Evolutionary conservation across 768 basidiomycete species (phyloP).

Genomic region (Rhodotorula paludigena): DNA sequence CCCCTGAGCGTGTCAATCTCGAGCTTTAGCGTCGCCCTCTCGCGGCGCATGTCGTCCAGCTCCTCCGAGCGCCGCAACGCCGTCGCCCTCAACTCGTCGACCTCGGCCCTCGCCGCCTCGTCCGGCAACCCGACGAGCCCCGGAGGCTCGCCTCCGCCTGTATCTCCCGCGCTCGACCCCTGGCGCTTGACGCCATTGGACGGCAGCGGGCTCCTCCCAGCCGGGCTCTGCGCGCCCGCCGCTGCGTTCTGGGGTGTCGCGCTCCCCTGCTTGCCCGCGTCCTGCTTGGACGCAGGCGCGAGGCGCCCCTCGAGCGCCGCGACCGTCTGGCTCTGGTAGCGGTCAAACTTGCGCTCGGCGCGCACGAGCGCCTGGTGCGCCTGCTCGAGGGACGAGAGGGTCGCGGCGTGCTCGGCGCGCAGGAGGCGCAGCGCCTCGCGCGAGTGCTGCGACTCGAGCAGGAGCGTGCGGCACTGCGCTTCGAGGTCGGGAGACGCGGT

Average conservation of each 20-base stretch:
- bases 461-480: slow-evolving; percentile 4
- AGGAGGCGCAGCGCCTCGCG: slow-evolving; percentile 38
- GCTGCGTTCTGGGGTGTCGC: not conserved
- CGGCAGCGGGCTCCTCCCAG: not conserved
- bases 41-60: slow-evolving; percentile 53
- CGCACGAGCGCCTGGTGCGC: slow-evolving; percentile 35
- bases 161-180: not conserved
- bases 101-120: not conserved
- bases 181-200: not conserved
- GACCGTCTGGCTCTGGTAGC: slow-evolving; percentile 39
- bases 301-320: slow-evolving; percentile 35
- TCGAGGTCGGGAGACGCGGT: slow-evolving; percentile 12
- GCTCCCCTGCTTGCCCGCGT: not conserved
- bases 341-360: slow-evolving; percentile 43
- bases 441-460: slow-evolving; percentile 25
- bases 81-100: slow-evolving; percentile 26
- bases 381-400: slow-evolving; percentile 34
- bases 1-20: slow-evolving; percentile 53
- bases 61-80: slow-evolving; percentile 43
- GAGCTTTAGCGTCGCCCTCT: slow-evolving; percentile 49
- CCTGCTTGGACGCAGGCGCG: not conserved
- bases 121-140: too few relatives aligned
- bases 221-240: not conserved
- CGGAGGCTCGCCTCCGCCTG: too few relatives aligned
- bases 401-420: slow-evolving; percentile 32